Base-by-base conservation (phyloP, 2,329 filamentous ascomycete genomes). In the Bipolaris cookei region DNA sequence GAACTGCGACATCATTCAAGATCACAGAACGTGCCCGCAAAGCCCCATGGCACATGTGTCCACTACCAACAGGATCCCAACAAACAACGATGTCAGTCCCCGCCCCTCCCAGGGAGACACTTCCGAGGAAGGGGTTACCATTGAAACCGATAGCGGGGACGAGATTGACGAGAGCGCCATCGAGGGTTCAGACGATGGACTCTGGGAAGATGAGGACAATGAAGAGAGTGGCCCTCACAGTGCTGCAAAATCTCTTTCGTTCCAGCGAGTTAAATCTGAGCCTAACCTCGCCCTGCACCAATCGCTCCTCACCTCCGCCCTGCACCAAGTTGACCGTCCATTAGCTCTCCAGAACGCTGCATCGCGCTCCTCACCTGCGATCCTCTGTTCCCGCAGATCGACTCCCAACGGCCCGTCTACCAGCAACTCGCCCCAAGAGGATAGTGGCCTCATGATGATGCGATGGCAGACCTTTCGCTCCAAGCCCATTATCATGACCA, bases 221-320 rank as follows among this genome's bases (percentile, higher is more conserved):
- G 86, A 90, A 20, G 91, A 96, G 66, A 95, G 90, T 72, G 90
- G 88, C 55, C 90, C 90, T 65, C 91, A 91, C 1, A 96, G 91
- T 73, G 84, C 92, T 49, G 90, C 95, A 59, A 90, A 95, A 58
- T 88, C 86, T 70, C 84, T 86, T 18, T 83, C 92, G 67, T 99
- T 99, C 83, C 88, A 93, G 76, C 90, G 95, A 7, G 92, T 98
- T 45, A 91, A 97, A 75, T 97, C 93, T 37, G 88, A 88, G 75
- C 86, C 88, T 6, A 91, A 97, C 71, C 82, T 98, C 23, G 89
- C 90, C 2, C 96, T 93, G 1, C 88, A 90, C 46, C 89, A 90
- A 47, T 98, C 94, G 2, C 85, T 98, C 38, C 89, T 99, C 64
- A 97, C 93, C 1, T 88, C 94, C 51, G 89, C 94, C 83, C 87